Evolutionary conservation across 208 protist species (phyloP).

Genomic region (Angomonas ambiguus): DNA sequence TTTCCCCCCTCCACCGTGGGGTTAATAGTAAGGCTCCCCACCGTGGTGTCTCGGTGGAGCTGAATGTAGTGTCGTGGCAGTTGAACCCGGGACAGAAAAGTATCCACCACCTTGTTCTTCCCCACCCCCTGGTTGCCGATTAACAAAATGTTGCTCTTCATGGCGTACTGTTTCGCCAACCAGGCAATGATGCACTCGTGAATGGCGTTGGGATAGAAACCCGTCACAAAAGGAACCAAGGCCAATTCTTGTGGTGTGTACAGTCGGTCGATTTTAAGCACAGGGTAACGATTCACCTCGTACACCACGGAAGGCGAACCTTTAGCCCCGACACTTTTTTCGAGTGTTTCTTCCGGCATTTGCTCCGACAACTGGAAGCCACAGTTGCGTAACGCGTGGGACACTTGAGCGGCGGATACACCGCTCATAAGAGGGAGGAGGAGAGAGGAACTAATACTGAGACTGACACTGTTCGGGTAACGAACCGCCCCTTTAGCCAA

Average conservation of each 20-base stretch:
- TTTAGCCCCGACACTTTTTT: neutral
- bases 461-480: slow-evolving; percentile 46
- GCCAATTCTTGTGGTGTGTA: slow-evolving; percentile 61
- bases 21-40: slow-evolving; percentile 88
- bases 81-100: slow-evolving; percentile 82
- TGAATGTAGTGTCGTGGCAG: slow-evolving; percentile 94
- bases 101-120: slow-evolving; percentile 96
- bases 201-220: slow-evolving; percentile 86
- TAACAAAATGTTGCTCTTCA: slow-evolving; percentile 85
- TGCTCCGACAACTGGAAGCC: slow-evolving; percentile 20
- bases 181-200: slow-evolving; percentile 84
- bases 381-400: slow-evolving; percentile 43
- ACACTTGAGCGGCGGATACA: slow-evolving; percentile 59
- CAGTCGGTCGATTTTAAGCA: slow-evolving; percentile 37
- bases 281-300: slow-evolving; percentile 26
- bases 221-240: slow-evolving; percentile 83
- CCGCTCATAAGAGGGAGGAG: slow-evolving; percentile 72
- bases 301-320: slow-evolving; percentile 23
- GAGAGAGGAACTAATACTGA: slow-evolving; percentile 47
- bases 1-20: slow-evolving; percentile 84
- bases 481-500: slow-evolving; percentile 51
- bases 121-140: slow-evolving; percentile 95
- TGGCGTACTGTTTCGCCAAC: slow-evolving; percentile 85
- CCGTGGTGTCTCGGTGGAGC: slow-evolving; percentile 93
- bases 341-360: neutral